Conservation (phyloP, 176 grass and related monocot species). For the Rhynchospora breviuscula region DNA sequence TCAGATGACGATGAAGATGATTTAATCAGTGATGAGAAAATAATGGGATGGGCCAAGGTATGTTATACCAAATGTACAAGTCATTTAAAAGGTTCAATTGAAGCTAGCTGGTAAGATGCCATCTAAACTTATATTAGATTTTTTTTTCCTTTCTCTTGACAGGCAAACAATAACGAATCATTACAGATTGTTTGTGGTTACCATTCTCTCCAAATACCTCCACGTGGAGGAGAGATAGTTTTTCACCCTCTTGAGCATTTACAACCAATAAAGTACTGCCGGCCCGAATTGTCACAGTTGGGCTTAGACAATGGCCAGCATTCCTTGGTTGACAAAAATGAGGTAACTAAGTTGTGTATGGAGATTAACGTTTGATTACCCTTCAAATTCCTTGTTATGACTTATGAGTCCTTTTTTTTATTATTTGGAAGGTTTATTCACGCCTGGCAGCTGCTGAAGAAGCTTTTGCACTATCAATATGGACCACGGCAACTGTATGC, state of each 20-base stretch:
- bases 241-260: slow-evolving; percentile 88
- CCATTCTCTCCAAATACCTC: slow-evolving; percentile 72
- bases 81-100: slow-evolving; percentile 1
- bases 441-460: slow-evolving; percentile 76
- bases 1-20: slow-evolving; percentile 86
- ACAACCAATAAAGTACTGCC: slow-evolving; percentile 73
- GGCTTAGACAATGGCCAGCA: slow-evolving; percentile 45
- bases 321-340: slow-evolving; percentile 37
- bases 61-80: slow-evolving; percentile 20
- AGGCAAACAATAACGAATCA: slow-evolving; percentile 89
- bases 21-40: slow-evolving; percentile 80
- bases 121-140: slow-evolving; percentile 25
- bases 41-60: slow-evolving; percentile 98
- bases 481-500: slow-evolving; percentile 81
- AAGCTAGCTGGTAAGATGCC: neutral
- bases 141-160: slow-evolving; percentile 25
- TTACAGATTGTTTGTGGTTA: slow-evolving; percentile 97
- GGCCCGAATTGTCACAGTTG: slow-evolving; percentile 52
- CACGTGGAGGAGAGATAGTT: slow-evolving; percentile 69
- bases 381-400: slow-evolving; percentile 5
- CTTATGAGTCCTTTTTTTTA: neutral
- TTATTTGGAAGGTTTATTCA: slow-evolving; percentile 54
- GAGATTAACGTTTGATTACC: neutral
- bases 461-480: slow-evolving; percentile 78
- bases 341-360: slow-evolving; percentile 36